These are phyloP conservation scores for Syncephalastrum monosporum DNA, from an alignment of 371 early-diverging fungal species.

Conservation along the genomic window DNA sequence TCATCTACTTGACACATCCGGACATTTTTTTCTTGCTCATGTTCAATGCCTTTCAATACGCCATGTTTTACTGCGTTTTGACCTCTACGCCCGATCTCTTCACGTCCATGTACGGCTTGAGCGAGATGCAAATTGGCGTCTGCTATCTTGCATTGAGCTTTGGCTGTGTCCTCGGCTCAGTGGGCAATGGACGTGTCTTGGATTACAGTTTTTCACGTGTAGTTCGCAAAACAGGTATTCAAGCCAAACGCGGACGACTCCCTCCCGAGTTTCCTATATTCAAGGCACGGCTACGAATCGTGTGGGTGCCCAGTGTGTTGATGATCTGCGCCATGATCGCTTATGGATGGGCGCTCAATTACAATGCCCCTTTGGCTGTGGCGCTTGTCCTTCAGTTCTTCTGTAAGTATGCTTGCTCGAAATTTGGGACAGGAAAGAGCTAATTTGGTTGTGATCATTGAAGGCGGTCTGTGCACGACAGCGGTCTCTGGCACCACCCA, in stretches of 20 bases:
- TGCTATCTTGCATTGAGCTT: conserved; percentile 13
- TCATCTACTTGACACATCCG: conserved; percentile 12
- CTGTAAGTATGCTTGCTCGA: conserved; percentile 7
- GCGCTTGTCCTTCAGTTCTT: conserved; percentile 16
- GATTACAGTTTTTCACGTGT: conserved; percentile 11
- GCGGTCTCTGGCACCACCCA: conserved; percentile 13
- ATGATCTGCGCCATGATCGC: conserved; percentile 9
- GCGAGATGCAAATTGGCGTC: conserved; percentile 19
- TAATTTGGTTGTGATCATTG: not conserved
- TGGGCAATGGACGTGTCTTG: conserved; percentile 9
- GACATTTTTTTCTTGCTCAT: conserved; percentile 15
- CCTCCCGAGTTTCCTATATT: conserved; percentile 21
- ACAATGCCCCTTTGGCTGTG: conserved; percentile 12
- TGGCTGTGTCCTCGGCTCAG: conserved; percentile 13
- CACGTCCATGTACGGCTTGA: conserved; percentile 11
- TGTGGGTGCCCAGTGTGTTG: conserved; percentile 10
- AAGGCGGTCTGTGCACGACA: conserved; percentile 7
- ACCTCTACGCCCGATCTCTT: conserved; percentile 15
- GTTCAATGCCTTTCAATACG: conserved; percentile 10
- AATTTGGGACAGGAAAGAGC: not conserved
- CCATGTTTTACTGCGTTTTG: conserved; percentile 12
- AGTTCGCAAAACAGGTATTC: not conserved
- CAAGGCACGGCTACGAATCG: conserved; percentile 9
- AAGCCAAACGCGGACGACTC: conserved; percentile 1
- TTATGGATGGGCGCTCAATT: conserved; percentile 19